Evolutionary conservation across 148 eudicot genomes (phyloP), one percentile per base, ranked within the genome.

Genomic region (Vaccinium darrowii): DNA sequence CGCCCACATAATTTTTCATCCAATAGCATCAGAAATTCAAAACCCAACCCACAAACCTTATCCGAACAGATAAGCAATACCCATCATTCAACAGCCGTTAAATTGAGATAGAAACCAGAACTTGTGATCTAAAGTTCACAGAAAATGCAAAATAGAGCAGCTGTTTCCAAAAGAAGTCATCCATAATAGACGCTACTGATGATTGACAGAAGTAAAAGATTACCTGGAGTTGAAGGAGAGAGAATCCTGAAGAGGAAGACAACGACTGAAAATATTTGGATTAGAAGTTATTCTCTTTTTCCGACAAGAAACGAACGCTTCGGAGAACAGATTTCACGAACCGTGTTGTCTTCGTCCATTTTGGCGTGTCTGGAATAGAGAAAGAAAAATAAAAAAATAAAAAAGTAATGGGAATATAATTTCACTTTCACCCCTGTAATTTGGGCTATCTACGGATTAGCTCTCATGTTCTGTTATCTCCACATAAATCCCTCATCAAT

Each of bases 271-370:
- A 62, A 62, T 36, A 16, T 13, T n/a, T 62, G 11, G 56, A 63
- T n/a, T 60, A 47, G n/a, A 81, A 47, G 82, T 36, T 36, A 80
- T 58, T 57, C 30, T 80, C 80, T 62, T 18, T 12, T 36, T 60
- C 72, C 83, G 73, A 81, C 83, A 81, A 81, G 72, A 81, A 60
- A 81, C 52, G 73, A 81, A 60, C 71, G 60, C 73, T 60, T 54
- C 19, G 43, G 21, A 16, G n/a, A 73, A 9, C n/a, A 39, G 77
- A 36, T 33, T 73, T 73, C 39, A 12, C 25, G 43, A 69, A 39
- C 39, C 74, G 74, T 30, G 74, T 14, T 27, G 74, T 36, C 39
- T 69, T 69, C 43, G 74, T 27, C 74, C 72, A 23, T 8, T 23
- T 23, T 27, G 74, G 39, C 13, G 39, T 69, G 18, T 69, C 13